Conservation (phyloP, 306 rosid genomes). For the Lotus japonicus region DNA sequence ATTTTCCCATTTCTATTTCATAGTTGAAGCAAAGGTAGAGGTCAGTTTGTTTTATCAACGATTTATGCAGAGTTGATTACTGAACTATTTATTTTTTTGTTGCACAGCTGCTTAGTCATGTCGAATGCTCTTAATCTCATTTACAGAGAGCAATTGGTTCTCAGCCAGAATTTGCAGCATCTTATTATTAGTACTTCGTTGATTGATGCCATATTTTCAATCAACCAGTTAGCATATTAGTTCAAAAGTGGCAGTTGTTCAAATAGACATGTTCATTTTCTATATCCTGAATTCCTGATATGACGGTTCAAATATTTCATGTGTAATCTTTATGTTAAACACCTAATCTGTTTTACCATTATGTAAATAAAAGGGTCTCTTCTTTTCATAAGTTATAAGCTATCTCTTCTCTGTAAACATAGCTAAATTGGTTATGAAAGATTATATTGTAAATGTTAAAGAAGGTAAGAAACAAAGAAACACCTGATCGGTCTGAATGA, state of each 20-base stretch:
- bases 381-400: background rate
- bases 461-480: slow-evolving; percentile 7
- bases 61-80: background rate
- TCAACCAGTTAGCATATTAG: background rate
- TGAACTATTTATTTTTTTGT: background rate
- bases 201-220: background rate
- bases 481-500: slow-evolving; percentile 63
- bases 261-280: background rate
- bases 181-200: background rate
- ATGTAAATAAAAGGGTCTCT: background rate
- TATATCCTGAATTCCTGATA: background rate
- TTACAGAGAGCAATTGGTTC: background rate
- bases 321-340: background rate
- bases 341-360: background rate
- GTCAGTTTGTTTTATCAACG: background rate
- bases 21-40: background rate
- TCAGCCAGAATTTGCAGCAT: background rate
- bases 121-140: background rate
- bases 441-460: background rate
- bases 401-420: background rate
- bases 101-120: background rate
- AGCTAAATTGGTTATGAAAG: slow-evolving; percentile 3
- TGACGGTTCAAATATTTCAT: background rate
- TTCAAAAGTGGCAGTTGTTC: background rate
- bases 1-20: background rate